Evolutionary conservation across 2,329 filamentous ascomycete species (phyloP).

Genomic region (Aureobasidium leucospermi): DNA sequence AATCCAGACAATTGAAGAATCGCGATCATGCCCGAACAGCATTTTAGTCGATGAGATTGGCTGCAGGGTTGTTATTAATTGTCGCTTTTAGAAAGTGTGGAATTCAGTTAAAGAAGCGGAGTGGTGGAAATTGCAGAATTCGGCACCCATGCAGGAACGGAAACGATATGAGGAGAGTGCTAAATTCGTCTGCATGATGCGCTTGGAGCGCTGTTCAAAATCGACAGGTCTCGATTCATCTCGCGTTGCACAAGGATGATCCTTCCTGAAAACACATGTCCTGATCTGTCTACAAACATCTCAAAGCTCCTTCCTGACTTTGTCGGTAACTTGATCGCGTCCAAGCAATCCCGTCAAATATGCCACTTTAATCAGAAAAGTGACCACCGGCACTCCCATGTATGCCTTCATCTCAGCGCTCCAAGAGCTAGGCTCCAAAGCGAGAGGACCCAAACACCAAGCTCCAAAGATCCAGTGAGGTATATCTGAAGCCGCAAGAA

Average conservation of each 20-base stretch:
- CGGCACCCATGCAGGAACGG: background rate
- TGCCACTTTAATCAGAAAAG: slow-evolving; percentile 2
- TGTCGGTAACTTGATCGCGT: background rate
- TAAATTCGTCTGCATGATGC: background rate
- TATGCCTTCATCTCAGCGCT: slow-evolving; percentile 7
- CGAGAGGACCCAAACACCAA: slow-evolving; percentile 8
- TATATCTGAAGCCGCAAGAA: slow-evolving; percentile 3
- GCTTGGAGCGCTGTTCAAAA: background rate
- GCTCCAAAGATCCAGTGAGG: slow-evolving; percentile 1
- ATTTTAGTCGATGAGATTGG: background rate
- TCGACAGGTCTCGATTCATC: background rate
- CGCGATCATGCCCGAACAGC: background rate
- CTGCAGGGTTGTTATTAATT: background rate
- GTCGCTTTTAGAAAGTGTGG: background rate
- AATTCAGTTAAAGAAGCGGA: no score
- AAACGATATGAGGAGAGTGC: background rate
- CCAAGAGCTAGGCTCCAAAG: background rate
- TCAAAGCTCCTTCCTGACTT: background rate
- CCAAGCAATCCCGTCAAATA: slow-evolving; percentile 5
- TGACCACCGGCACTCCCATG: slow-evolving; percentile 6
- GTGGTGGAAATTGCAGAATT: background rate
- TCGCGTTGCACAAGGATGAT: background rate
- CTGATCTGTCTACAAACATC: background rate
- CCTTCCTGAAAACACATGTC: background rate
- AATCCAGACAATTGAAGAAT: background rate